Evolutionary conservation across 805 yeast genomes (phyloP), one percentile per base, ranked within the genome.

Genomic region (Scheffersomyces lignosus): DNA sequence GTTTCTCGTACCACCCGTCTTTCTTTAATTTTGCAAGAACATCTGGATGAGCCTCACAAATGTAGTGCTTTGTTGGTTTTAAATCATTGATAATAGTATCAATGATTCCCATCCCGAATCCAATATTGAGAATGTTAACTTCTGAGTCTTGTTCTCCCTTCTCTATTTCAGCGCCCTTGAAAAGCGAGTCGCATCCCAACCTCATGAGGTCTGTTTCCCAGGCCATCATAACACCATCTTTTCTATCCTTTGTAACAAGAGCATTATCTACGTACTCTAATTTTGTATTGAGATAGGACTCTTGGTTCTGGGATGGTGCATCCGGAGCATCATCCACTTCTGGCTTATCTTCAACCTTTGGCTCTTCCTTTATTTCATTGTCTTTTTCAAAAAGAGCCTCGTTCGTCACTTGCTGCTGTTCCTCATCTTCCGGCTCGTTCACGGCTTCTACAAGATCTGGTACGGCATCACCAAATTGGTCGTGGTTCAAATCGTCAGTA

Each of bases 31-130:
- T 81, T 1, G 60, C 58, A 23, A 91, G 62, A 8, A 90, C 98
- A 48, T 87, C 95, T 2, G 97, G 96, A 55, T 90, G 98, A 0
- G 97, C 96, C 59, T 90, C 98, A 41, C 87, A 81, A 28, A 90
- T 91, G 59, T 87, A 90, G 57, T 90, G 98, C 43, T 72, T 75
- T 3, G 78, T 67, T 15, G 90, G 91, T 14, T 50, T 51, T 29
- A 60, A 64, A 13, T 44, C 49, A 10, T 56, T 57, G 41, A 90
- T 85, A 74, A 82, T 78, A 1, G 78, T 65, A 57, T 90, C 98
- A 36, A 90, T 89, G 36, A 90, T 91, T 2, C 98, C 98, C 96
- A 90, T 87, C 2, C 98, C 98, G 57, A 91, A 90, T 0, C 98
- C 98, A 27, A 90, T 86, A 52, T 90, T 90, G 25, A 91, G 66